Base-by-base conservation (phyloP, 768 basidiomycete species). In the Lactifluus subvellereus region DNA sequence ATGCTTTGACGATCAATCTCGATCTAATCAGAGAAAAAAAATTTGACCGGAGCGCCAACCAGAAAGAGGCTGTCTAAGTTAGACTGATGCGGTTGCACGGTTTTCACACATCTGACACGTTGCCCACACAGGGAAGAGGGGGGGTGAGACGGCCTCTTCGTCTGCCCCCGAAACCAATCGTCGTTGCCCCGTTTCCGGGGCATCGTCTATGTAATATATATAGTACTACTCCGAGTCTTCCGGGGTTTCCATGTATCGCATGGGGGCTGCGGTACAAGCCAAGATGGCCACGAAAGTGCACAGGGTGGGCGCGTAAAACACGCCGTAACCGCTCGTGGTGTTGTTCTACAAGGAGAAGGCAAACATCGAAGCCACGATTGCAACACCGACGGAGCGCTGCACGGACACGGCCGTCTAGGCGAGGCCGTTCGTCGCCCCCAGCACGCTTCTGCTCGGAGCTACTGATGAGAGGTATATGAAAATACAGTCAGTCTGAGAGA, bases 381-480 rank as follows among this genome's bases (percentile, higher is more conserved):
- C 74, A 0, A 84, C 84, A 2, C 81, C 81, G n/a, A 84, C 64
- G 0, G 80, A 74, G 40, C 84, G 76, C 67, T 77, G 74, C 6
- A 75, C 72, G 1, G 79, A 82, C 3, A 74, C 74, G 3, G 78
- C 69, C 69, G 81, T 81, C 70, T 86, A 83, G 2, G 77, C 81
- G 40, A 84, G 66, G 6, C 83, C 82, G 61, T 82, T 83, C 11
- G 77, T 76, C 5, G 80, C 74, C 1, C 81, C 83, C 13, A 87
- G 79, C 64, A 27, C 63, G 55, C 42, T 64, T 61, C 54, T 10
- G 7, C 16, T 70, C 1, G 71, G 73, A 3, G 69, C 67, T 2
- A 71, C 64, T 16, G 70, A 62, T 38, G 71, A 71, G 61, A 75
- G 56, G 59, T 70, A 74, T 32, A 75, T 67, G 51, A 71, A 74